Percentiles rank a stretch among this genome's conserved stretches.
These are phyloP conservation scores for Beauveria brongniartii DNA, from an alignment of 2,329 filamentous ascomycete genomes.

Conservation along the genomic window DNA sequence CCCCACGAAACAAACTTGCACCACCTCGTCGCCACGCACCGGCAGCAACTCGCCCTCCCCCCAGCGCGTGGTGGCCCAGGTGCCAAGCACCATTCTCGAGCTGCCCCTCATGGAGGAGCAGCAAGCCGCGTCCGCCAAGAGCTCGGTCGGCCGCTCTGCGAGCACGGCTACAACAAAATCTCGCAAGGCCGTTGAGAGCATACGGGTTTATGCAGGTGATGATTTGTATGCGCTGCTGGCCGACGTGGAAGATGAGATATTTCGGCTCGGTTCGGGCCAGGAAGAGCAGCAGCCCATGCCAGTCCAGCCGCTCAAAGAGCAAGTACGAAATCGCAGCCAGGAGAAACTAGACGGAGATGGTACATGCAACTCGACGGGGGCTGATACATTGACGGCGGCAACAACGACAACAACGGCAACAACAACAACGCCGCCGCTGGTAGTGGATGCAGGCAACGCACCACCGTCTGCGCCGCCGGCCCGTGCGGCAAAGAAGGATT, in stretches of 20 bases:
- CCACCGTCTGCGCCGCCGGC: not conserved
- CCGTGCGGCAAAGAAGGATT: not conserved
- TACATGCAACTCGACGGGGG: not conserved
- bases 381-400: too few relatives aligned
- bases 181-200: conserved; percentile 50
- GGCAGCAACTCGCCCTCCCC: conserved; percentile 38
- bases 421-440: not conserved
- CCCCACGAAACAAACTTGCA: conserved; percentile 39
- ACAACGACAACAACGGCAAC: too few relatives aligned
- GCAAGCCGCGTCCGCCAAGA: conserved; percentile 21
- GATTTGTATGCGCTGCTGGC: conserved; percentile 59
- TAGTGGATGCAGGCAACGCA: not conserved
- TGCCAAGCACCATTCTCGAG: conserved; percentile 49
- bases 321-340: conserved; percentile 43
- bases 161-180: conserved; percentile 19
- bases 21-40: conserved; percentile 20
- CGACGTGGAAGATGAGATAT: conserved; percentile 50
- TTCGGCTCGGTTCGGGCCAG: conserved; percentile 25
- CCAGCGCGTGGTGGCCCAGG: conserved; percentile 42
- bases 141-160: conserved; percentile 18
- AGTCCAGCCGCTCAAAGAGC: conserved; percentile 23
- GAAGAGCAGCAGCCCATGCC: conserved; percentile 4
- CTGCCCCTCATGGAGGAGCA: conserved; percentile 40
- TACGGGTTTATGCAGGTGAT: conserved; percentile 59
- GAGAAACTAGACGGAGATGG: conserved; percentile 37